Percentiles rank a stretch among this genome's conserved stretches.
Evolutionary conservation across 139 green algal genomes (phyloP).

Genomic region (Parachlorella kessleri): DNA sequence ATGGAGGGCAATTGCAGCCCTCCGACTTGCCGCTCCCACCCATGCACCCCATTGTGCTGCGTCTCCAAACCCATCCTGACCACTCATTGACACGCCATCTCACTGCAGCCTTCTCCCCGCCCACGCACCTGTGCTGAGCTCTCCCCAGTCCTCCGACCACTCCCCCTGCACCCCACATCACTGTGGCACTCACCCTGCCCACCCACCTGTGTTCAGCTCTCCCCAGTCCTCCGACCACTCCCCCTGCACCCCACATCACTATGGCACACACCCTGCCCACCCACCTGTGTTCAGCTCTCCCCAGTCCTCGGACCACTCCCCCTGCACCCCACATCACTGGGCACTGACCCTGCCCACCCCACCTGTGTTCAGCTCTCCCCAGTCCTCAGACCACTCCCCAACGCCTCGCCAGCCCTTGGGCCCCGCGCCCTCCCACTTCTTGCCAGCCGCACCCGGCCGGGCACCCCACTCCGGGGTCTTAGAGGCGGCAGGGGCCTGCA

Average conservation of each 20-base stretch:
- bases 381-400: constrained; percentile 75
- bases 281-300: constrained; percentile 82
- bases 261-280: constrained; percentile 15
- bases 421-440: constrained; percentile 9
- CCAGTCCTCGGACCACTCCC: constrained; percentile 88
- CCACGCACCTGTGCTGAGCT: constrained; percentile 79
- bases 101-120: too few species aligned
- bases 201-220: constrained; percentile 78
- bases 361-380: constrained; percentile 87
- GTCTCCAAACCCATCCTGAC: too few species aligned
- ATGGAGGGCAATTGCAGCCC: too few species aligned
- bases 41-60: too few species aligned
- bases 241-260: constrained; percentile 51
- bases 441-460: constrained; percentile 3
- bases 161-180: too few species aligned
- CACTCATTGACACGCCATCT: too few species aligned
- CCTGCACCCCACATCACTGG: constrained; percentile 41
- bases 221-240: constrained; percentile 80
- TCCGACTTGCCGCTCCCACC: too few species aligned
- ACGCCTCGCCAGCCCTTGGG: constrained; percentile 27
- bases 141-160: constrained; percentile 82
- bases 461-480: constrained; percentile 57
- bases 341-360: not conserved
- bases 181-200: too few species aligned
- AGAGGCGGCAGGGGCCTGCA: constrained; percentile 18